These are phyloP conservation scores for Orychophragmus violaceus DNA, from an alignment of 345 rosid genomes.

Conservation along the genomic window DNA sequence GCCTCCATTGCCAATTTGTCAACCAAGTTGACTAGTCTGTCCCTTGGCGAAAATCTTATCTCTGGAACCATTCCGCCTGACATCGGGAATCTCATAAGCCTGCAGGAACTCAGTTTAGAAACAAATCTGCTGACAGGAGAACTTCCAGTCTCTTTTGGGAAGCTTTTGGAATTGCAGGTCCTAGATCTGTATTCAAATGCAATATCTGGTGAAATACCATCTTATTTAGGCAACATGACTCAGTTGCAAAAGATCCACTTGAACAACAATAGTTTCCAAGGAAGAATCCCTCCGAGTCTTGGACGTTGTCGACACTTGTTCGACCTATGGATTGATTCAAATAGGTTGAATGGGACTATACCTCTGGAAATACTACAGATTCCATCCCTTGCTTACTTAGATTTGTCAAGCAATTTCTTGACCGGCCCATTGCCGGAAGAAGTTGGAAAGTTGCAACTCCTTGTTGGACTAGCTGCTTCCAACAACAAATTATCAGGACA, in stretches of 20 bases:
- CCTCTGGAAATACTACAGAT: conserved; percentile 13
- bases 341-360: conserved; percentile 23
- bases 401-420: conserved; percentile 22
- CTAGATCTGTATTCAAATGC: conserved; percentile 19
- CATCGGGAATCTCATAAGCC: conserved; percentile 15
- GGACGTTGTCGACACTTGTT: conserved; percentile 25
- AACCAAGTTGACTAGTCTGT: conserved; percentile 3
- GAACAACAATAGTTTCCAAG: conserved; percentile 27
- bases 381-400: conserved; percentile 11
- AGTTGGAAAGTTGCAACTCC: conserved; percentile 20
- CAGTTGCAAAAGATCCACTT: conserved; percentile 24
- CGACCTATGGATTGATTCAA: conserved; percentile 25
- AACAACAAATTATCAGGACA: conserved; percentile 20
- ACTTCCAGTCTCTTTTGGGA: conserved; percentile 21
- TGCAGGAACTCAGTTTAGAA: conserved; percentile 20
- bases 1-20: conserved; percentile 26
- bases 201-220: conserved; percentile 37
- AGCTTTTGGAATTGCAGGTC: conserved; percentile 6
- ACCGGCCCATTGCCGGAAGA: conserved; percentile 13
- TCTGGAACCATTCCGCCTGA: conserved; percentile 19
- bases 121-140: conserved; percentile 12
- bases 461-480: conserved; percentile 7
- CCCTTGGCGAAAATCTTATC: conserved; percentile 16
- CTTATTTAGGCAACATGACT: conserved; percentile 38
- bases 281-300: conserved; percentile 39